Conservation (phyloP, 345 rosid species). For the Citrus cavaleriei region DNA sequence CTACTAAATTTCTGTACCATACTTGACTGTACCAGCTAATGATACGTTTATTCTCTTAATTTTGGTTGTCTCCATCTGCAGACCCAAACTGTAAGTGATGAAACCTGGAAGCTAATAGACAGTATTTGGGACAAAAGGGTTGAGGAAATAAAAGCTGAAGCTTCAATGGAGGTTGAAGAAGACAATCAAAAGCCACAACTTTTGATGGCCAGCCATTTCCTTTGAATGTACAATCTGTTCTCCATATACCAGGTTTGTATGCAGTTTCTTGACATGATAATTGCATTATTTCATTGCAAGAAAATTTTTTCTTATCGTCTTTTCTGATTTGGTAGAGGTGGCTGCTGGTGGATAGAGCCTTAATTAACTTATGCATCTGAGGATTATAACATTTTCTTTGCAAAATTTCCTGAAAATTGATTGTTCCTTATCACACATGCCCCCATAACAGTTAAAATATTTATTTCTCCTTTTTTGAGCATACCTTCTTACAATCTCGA, state of each 20-base stretch:
- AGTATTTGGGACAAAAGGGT: slow-evolving; percentile 74
- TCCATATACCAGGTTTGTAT: neutral
- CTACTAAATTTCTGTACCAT: neutral
- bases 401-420: neutral
- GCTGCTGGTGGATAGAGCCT: neutral
- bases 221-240: slow-evolving; percentile 30
- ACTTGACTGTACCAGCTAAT: neutral
- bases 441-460: neutral
- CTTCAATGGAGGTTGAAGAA: slow-evolving; percentile 58
- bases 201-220: slow-evolving; percentile 86
- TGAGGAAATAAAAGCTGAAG: slow-evolving; percentile 62
- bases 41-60: neutral
- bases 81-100: slow-evolving; percentile 74
- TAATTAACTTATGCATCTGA: neutral
- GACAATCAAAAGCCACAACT: slow-evolving; percentile 73
- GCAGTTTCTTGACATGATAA: neutral
- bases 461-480: neutral
- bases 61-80: slow-evolving; percentile 28
- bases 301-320: neutral
- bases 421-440: neutral
- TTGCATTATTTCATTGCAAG: neutral
- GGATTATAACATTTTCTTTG: neutral
- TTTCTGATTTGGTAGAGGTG: neutral
- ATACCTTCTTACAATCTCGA: neutral
- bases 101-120: slow-evolving; percentile 88